Evolutionary conservation across 78 protist genomes (phyloP).

Genomic region (Dictyostelium citrinum): DNA sequence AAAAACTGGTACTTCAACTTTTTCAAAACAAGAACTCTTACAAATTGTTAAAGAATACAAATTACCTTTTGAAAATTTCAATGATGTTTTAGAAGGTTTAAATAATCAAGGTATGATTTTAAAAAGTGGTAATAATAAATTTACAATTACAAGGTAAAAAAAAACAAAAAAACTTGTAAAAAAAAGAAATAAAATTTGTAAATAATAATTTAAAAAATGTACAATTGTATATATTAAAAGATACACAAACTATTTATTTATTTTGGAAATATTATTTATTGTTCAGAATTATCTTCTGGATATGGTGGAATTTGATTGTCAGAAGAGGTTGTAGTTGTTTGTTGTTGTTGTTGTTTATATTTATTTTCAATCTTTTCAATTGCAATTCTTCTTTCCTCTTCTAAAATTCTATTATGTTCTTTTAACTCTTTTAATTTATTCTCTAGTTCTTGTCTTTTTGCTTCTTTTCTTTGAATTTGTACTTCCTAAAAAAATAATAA

Average conservation of each 20-base stretch:
- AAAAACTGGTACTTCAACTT: background rate
- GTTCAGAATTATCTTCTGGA: background rate
- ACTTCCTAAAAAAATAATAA: background rate
- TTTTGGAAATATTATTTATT: background rate
- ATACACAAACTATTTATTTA: background rate
- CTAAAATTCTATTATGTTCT: conserved; percentile 10
- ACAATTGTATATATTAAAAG: background rate
- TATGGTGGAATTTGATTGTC: background rate
- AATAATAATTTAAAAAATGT: background rate
- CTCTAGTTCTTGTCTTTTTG: conserved; percentile 11
- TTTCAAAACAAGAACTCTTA: conserved; percentile 2
- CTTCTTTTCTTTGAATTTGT: background rate
- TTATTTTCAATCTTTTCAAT: conserved; percentile 46
- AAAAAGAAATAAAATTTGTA: background rate
- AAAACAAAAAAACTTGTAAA: background rate
- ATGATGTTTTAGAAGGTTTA: background rate
- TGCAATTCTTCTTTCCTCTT: conserved; percentile 51
- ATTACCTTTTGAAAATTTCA: conserved; percentile 38
- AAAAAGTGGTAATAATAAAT: conserved; percentile 5
- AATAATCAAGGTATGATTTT: conserved; percentile 54
- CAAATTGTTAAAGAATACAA: conserved; percentile 3
- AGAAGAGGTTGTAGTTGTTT: background rate
- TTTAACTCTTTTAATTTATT: conserved; percentile 32
- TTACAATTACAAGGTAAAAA: background rate
- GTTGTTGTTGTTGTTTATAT: background rate